Percentiles rank a stretch among this genome's conserved stretches.
Conservation (phyloP, 169 alveolate genomes). For the Cryptosporidium bovis region DNA sequence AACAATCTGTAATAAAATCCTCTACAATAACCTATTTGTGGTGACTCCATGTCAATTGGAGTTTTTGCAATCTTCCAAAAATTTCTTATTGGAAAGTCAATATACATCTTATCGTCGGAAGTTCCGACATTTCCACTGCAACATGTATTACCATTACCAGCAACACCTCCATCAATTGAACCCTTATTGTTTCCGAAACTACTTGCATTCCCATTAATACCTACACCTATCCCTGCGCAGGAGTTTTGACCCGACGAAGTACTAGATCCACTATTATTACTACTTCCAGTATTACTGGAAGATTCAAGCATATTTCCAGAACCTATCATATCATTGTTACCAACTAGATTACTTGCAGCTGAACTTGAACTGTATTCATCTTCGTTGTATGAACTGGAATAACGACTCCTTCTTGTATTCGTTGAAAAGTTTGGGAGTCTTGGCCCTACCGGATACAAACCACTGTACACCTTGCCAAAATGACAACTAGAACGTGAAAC, state of each 20-base stretch:
- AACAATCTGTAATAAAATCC: constrained; percentile 88
- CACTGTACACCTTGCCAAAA: constrained; percentile 70
- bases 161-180: no score
- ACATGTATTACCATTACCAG: background rate
- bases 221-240: no score
- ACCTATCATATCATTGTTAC: background rate
- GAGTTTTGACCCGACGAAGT: no score
- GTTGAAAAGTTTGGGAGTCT: constrained; percentile 41
- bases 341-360: background rate
- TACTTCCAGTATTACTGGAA: no score
- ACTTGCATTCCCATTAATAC: no score
- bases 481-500: constrained; percentile 34
- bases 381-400: constrained; percentile 38
- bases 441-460: constrained; percentile 72
- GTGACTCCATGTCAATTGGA: constrained; percentile 90
- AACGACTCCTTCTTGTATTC: constrained; percentile 19
- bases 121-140: background rate
- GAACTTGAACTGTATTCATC: constrained; percentile 64
- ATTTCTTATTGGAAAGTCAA: constrained; percentile 87
- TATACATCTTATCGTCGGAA: constrained; percentile 78
- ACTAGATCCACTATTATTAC: no score
- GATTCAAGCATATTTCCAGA: no score
- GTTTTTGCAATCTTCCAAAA: constrained; percentile 91
- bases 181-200: no score
- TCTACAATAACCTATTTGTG: constrained; percentile 87